Base-by-base conservation (phyloP, 2,329 filamentous ascomycete genomes). In the Amauroascus verrucosus region DNA sequence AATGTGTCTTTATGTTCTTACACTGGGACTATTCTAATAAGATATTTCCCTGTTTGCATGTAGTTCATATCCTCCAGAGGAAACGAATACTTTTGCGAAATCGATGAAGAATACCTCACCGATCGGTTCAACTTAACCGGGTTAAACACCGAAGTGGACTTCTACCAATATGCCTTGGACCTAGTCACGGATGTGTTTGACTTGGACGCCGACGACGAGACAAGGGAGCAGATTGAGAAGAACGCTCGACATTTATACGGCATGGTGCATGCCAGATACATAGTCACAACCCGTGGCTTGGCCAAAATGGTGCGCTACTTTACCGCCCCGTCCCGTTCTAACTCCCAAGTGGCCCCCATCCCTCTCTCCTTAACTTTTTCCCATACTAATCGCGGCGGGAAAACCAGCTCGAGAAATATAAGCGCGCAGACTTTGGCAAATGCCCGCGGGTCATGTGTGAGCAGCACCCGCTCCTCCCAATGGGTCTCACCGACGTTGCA, bases 61-160 rank as follows among this genome's bases (percentile, higher is more conserved):
- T 56, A 98, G 93, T 98, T 98, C 70, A 96, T 97, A 64, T 96
- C 91, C 3, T 95, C 90, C 5, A 82, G 93, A 53, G 93, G 93
- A 60, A 97, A 98, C 72, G 93, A 98, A 70, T 98, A 98, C 73
- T 98, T 97, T 66, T 98, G 93, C 80, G 93, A 98, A 69, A 97
- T 98, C 64, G 93, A 98, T 71, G 93, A 98, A 70, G 93, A 98
- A 65, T 98, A 98, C 71, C 79, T 98, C 45, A 97, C 90, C 49
- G 93, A 98, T 70, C 84, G 93, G 48, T 98, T 98, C 80, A 98
- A 98, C 73, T 77, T 98, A 57, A 98, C 93, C 0, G 93, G 93
- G 35, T 80, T 98, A 48, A 96, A 97, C 72, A 91, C 88, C 33
- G 93, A 98, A 69, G 93, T 98, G 13, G 88, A 95, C 66, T 96